Base-by-base conservation (phyloP, 2,329 filamentous ascomycete species). In the Myriosclerotinia duriaeana region DNA sequence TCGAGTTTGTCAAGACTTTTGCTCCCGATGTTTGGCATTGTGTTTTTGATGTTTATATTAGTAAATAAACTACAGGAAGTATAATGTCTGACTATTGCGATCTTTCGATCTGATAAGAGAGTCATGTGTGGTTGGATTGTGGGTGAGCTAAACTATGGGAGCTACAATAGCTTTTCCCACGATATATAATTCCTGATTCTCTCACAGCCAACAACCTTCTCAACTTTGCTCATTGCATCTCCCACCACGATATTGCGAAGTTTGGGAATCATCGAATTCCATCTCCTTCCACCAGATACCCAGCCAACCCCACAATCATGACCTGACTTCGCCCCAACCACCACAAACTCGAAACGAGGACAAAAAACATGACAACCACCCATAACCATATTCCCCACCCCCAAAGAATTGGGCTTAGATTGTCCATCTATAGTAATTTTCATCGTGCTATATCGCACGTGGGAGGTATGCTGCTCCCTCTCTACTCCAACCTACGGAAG, bases 1-100 rank as follows among this genome's bases (percentile, higher is more conserved):
- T 87, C 50, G 86, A 89, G 77, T 78, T 81, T 71, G 87, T 90
- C 74, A 90, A 90, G 80, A 89, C 87, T 61, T 89, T 86, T 80
- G 87, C 87, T 71, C 88, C 87, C 38, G 85, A 82, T 0, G 86
- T 90, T 9, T 88, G 86, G 86, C 87, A 90, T 77, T 87, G 85
- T 71, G 88, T 90, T 66, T 89, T 89, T 77, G 87, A 90, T 76
- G 79, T 89, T 26, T 80, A 79, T 64, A 59, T 77, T 17, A 44
- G 52, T 26, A 64, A n/a, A 56, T 36, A 14, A 20, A 38, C 1
- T 17, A 48, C 26, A 4, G 55, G 65, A 30, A 4, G 15, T 22
- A 36, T 50, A 42, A 56, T 22, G 14, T 60, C 14, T 15, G 48
- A 38, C 1, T 36, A n/a, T 15, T 48, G 20, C 12, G 20, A 7